Evolutionary conservation across 768 basidiomycete species (phyloP).

Genomic region (Porpolomopsis calyptriformis): DNA sequence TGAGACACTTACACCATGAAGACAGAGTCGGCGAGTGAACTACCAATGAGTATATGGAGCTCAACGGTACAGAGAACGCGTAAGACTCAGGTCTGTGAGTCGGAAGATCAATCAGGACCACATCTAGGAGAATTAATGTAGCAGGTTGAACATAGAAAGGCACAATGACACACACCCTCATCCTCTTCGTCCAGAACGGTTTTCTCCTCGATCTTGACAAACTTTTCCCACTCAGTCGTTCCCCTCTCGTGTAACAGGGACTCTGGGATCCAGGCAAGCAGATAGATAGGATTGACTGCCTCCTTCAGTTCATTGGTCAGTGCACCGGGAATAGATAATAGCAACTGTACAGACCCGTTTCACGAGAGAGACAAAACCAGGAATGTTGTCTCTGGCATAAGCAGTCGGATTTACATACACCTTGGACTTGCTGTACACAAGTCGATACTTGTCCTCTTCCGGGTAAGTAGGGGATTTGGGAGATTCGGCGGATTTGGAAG

Average conservation of each 20-base stretch:
- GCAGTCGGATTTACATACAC: conserved; percentile 94
- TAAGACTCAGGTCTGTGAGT: conserved; percentile 80
- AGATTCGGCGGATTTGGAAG: conserved; percentile 18
- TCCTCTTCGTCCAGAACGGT: conserved; percentile 52
- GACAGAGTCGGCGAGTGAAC: conserved; percentile 77
- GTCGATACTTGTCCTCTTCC: conserved; percentile 56
- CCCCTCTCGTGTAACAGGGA: conserved; percentile 74
- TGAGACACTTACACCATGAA: conserved; percentile 56
- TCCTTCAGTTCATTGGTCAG: conserved; percentile 36
- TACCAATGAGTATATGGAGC: conserved; percentile 81
- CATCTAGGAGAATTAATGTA: conserved; percentile 36
- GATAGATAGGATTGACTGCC: conserved; percentile 60
- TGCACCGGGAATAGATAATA: conserved; percentile 2
- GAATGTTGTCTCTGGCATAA: conserved; percentile 85
- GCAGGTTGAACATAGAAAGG: conserved; percentile 5
- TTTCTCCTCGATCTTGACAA: conserved; percentile 72
- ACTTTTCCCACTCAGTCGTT: conserved; percentile 80
- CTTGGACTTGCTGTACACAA: conserved; percentile 86
- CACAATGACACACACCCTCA: conserved; percentile 39
- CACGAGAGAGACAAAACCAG: conserved; percentile 87
- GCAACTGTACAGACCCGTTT: conserved; percentile 52
- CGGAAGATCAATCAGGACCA: conserved; percentile 77
- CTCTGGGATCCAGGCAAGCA: conserved; percentile 93
- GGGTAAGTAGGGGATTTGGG: conserved; percentile 13
- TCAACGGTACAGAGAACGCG: conserved; percentile 89